Conservation (phyloP, 148 eudicot species). For the Silene uniflora region DNA sequence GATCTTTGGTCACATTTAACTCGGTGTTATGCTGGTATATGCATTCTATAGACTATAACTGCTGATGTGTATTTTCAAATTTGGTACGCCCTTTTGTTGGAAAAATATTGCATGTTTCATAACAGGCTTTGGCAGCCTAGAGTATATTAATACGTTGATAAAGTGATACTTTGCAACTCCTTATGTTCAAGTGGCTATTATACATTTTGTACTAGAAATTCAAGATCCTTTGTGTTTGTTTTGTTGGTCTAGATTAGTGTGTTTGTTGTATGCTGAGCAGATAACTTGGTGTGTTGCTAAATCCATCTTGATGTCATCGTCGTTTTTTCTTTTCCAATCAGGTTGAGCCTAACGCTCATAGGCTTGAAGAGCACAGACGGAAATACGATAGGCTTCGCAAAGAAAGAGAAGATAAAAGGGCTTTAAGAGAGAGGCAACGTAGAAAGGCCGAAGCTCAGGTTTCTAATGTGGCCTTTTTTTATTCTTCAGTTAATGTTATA, state of each 20-base stretch:
- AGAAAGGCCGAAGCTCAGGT: conserved; percentile 75
- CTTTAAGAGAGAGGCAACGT: conserved; percentile 58
- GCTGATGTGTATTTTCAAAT: no score
- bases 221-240: background rate
- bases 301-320: background rate
- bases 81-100: background rate
- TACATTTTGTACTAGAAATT: background rate
- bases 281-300: background rate
- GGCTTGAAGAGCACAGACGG: conserved; percentile 79
- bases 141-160: background rate
- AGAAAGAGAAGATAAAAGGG: conserved; percentile 59
- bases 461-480: background rate
- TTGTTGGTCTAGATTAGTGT: background rate
- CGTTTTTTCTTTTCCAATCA: conserved; percentile 17
- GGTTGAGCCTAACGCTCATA: conserved; percentile 94
- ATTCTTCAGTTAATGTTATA: background rate
- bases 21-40: no score
- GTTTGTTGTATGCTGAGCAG: background rate
- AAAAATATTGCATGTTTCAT: background rate
- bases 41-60: no score
- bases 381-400: conserved; percentile 76
- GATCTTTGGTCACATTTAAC: no score
- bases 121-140: background rate
- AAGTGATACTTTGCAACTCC: background rate
- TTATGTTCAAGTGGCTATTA: background rate